Percentiles rank a stretch among this genome's conserved stretches.
Conservation (phyloP, 306 rosid genomes). For the Hylodesmum podocarpum region DNA sequence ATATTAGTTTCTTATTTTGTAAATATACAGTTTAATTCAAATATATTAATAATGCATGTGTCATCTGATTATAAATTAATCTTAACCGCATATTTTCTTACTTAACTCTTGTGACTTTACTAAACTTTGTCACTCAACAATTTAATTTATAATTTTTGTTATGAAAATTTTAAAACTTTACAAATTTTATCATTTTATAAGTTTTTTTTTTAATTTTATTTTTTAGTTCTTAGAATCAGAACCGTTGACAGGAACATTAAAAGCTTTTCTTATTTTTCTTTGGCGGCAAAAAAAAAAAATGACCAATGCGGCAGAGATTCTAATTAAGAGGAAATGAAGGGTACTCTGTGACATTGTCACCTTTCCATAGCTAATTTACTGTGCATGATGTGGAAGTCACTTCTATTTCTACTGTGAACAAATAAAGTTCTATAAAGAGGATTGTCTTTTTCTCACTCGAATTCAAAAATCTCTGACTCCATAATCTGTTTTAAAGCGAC, state of each 20-base stretch:
- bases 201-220: background rate
- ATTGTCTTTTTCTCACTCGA: conserved; percentile 27
- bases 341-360: conserved; percentile 26
- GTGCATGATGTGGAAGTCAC: conserved; percentile 36
- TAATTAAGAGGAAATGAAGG: background rate
- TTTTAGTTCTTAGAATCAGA: background rate
- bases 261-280: background rate
- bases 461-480: conserved; percentile 32
- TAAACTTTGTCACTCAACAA: too few relatives aligned
- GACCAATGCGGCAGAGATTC: conserved; percentile 34
- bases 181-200: too few relatives aligned
- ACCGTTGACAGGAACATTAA: conserved; percentile 30
- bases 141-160: too few relatives aligned
- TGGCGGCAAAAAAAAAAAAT: conserved; percentile 23
- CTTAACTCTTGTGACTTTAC: too few relatives aligned
- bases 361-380: conserved; percentile 14
- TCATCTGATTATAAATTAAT: too few relatives aligned
- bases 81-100: too few relatives aligned
- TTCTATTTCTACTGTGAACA: conserved; percentile 30
- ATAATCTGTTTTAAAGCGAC: background rate
- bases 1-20: too few relatives aligned
- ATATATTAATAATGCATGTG: too few relatives aligned
- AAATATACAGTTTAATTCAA: too few relatives aligned
- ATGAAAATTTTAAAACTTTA: too few relatives aligned
- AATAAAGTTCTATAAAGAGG: conserved; percentile 18